A percentile compares a stretch with the other conserved stretches of the same genome.
Evolutionary conservation across 768 basidiomycete genomes (phyloP).

Genomic region (Mycena vitilis): DNA sequence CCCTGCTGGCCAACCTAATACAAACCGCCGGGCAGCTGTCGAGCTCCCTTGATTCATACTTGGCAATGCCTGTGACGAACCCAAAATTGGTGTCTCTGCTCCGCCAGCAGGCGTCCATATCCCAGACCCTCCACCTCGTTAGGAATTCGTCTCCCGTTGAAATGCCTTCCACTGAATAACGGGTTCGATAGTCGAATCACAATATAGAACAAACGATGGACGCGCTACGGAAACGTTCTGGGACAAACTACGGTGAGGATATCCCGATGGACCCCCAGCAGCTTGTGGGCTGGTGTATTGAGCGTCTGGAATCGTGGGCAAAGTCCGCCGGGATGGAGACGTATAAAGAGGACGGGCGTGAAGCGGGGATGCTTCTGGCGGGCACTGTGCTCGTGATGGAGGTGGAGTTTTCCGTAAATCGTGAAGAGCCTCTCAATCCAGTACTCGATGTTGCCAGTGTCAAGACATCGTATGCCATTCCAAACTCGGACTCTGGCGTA

Average conservation of each 20-base stretch:
- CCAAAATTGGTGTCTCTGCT: constrained; percentile 77
- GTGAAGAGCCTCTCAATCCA: constrained; percentile 49
- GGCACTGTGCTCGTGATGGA: constrained; percentile 88
- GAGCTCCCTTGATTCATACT: constrained; percentile 63
- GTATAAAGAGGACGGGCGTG: constrained; percentile 71
- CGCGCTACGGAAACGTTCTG: constrained; percentile 58
- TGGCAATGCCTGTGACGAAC: constrained; percentile 64
- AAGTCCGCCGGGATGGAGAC: constrained; percentile 77
- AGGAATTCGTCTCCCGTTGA: constrained; percentile 40
- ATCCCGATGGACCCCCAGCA: constrained; percentile 62
- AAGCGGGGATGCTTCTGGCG: constrained; percentile 70
- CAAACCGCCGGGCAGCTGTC: constrained; percentile 64
- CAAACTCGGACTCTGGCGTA: constrained; percentile 51
- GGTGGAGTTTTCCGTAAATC: constrained; percentile 69
- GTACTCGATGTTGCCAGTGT: constrained; percentile 62
- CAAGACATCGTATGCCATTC: constrained; percentile 80
- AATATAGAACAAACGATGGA: constrained; percentile 62
- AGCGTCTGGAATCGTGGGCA: constrained; percentile 71
- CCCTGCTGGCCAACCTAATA: constrained; percentile 62
- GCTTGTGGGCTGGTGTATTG: constrained; percentile 68
- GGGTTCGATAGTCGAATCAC: constrained; percentile 60
- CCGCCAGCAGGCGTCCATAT: constrained; percentile 69
- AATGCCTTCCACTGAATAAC: constrained; percentile 33
- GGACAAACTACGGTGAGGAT: constrained; percentile 70
- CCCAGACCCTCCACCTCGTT: constrained; percentile 65